Percentiles rank a stretch among this genome's conserved stretches.
Evolutionary conservation across 2,329 filamentous ascomycete species (phyloP).

Genomic region (Corinectria fuckeliana): DNA sequence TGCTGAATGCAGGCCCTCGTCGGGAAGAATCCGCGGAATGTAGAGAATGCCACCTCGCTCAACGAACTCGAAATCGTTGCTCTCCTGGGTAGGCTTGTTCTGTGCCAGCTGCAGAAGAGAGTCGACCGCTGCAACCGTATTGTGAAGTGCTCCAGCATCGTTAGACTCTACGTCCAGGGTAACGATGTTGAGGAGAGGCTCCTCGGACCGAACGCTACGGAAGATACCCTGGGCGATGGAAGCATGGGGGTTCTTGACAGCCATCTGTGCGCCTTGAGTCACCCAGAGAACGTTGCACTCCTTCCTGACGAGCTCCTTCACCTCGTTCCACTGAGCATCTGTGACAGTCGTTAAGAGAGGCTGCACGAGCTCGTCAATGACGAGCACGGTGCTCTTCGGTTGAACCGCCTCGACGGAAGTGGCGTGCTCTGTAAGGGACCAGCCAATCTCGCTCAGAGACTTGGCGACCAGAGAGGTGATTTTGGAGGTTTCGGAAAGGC

Average conservation of each 20-base stretch:
- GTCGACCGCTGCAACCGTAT: conserved; percentile 2
- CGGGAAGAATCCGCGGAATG: conserved; percentile 7
- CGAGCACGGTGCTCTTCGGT: conserved; percentile 2
- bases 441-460: neutral
- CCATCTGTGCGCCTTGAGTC: conserved; percentile 14
- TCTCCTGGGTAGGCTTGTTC: conserved; percentile 1
- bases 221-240: conserved; percentile 16
- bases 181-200: conserved; percentile 10
- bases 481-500: neutral
- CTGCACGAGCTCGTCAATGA: conserved; percentile 6
- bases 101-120: neutral
- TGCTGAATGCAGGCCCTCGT: conserved; percentile 1
- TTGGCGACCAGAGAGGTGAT: neutral
- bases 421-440: neutral
- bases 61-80: conserved; percentile 11
- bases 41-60: conserved; percentile 15
- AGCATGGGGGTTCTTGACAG: conserved; percentile 4
- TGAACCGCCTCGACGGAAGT: neutral
- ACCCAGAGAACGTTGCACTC: conserved; percentile 19
- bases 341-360: conserved; percentile 4
- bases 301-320: conserved; percentile 10
- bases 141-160: neutral
- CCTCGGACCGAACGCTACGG: conserved; percentile 8
- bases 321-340: neutral
- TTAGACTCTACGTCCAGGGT: conserved; percentile 17